These are phyloP conservation scores for Pezicula carpinea DNA, from an alignment of 2,329 filamentous ascomycete genomes.

Conservation along the genomic window DNA sequence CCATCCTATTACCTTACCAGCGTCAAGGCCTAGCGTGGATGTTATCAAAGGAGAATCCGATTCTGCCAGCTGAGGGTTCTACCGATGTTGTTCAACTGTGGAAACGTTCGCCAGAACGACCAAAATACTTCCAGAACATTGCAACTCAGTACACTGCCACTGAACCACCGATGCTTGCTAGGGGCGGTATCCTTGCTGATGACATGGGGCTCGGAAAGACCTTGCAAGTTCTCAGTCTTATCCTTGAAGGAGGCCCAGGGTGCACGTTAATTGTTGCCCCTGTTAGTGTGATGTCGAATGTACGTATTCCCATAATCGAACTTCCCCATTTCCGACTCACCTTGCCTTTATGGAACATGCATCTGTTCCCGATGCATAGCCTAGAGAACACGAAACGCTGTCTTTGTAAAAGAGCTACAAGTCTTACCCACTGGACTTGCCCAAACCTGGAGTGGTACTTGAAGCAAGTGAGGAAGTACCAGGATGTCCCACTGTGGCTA, in stretches of 20 bases:
- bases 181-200: conserved; percentile 81
- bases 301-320: too few species aligned
- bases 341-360: too few species aligned
- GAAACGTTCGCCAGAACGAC: conserved; percentile 46
- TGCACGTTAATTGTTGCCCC: conserved; percentile 78
- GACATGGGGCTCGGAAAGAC: conserved; percentile 96
- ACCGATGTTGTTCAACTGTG: conserved; percentile 71
- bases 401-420: too few species aligned
- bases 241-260: conserved; percentile 52
- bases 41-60: conserved; percentile 67
- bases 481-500: too few species aligned
- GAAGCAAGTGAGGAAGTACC: too few species aligned
- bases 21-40: conserved; percentile 77
- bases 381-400: too few species aligned
- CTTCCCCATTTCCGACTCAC: too few species aligned
- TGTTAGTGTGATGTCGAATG: conserved; percentile 80
- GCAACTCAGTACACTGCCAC: conserved; percentile 64
- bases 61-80: conserved; percentile 53
- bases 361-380: too few species aligned
- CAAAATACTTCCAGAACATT: conserved; percentile 55
- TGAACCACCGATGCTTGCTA: conserved; percentile 58
- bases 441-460: too few species aligned
- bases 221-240: conserved; percentile 76
- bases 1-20: conserved; percentile 74
- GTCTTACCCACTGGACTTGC: too few species aligned